Percentiles rank a stretch among this genome's conserved stretches.
These are phyloP conservation scores for Erythrobasidium hasegawianum DNA, from an alignment of 1,284 basidiomycete genomes.

Conservation along the genomic window DNA sequence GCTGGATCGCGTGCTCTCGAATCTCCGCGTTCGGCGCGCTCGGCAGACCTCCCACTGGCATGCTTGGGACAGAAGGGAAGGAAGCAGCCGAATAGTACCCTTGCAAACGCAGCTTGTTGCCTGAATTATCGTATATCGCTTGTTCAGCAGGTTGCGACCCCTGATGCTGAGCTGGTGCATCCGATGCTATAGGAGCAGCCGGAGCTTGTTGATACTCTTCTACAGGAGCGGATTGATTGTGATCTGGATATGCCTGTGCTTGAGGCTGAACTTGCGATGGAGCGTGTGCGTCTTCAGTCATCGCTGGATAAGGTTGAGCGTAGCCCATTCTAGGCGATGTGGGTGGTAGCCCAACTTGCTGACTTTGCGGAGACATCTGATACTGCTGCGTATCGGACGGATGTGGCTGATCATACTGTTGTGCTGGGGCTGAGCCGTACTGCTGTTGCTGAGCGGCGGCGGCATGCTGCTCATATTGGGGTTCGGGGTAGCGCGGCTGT, in stretches of 20 bases:
- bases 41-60: conserved; percentile 27
- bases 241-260: background rate
- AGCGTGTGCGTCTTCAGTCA: background rate
- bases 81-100: conserved; percentile 27
- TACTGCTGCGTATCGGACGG: background rate
- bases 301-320: no score
- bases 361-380: no score
- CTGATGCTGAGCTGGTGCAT: background rate
- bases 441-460: background rate
- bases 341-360: no score
- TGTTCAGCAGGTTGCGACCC: background rate
- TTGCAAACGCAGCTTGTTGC: conserved; percentile 9
- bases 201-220: background rate
- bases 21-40: conserved; percentile 23
- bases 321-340: no score
- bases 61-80: conserved; percentile 19
- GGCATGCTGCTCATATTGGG: background rate
- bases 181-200: background rate
- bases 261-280: conserved; percentile 1
- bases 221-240: background rate
- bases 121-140: background rate
- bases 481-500: background rate
- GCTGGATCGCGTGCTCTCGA: background rate
- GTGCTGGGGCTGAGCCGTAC: background rate
- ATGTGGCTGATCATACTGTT: background rate